A percentile compares a stretch with the other conserved stretches of the same genome.
Evolutionary conservation across 306 rosid species (phyloP).

Genomic region (Vigna hirtella): DNA sequence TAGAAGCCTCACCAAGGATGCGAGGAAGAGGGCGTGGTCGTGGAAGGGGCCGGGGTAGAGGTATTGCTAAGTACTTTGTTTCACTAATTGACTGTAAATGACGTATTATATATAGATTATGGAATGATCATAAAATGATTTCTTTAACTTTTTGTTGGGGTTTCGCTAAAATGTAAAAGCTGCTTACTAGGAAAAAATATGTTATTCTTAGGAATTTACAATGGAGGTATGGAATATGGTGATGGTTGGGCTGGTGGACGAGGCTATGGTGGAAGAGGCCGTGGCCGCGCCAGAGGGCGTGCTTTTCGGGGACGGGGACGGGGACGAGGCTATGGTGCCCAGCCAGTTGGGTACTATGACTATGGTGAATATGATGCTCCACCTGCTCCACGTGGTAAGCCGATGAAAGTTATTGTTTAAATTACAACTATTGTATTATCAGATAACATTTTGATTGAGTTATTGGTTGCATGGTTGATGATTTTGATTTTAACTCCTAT

Average conservation of each 20-base stretch:
- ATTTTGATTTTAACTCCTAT: conserved; percentile 4
- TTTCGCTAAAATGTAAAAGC: conserved; percentile 7
- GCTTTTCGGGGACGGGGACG: conserved; percentile 64
- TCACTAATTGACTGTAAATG: conserved; percentile 12
- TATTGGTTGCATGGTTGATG: background rate
- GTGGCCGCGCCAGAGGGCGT: conserved; percentile 74
- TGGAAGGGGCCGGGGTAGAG: conserved; percentile 83
- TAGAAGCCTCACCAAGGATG: conserved; percentile 75
- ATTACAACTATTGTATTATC: conserved; percentile 2
- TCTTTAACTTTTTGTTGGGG: background rate
- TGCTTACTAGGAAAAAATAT: conserved; percentile 5
- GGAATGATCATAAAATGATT: background rate
- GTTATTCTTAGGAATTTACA: conserved; percentile 61
- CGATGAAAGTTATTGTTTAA: background rate
- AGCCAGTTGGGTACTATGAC: conserved; percentile 64
- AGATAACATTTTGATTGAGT: background rate
- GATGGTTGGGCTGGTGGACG: conserved; percentile 83
- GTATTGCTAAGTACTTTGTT: conserved; percentile 46
- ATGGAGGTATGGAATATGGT: conserved; percentile 74
- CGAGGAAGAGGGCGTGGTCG: conserved; percentile 78
- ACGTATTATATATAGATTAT: background rate
- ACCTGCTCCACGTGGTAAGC: conserved; percentile 72
- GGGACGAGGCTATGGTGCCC: conserved; percentile 70
- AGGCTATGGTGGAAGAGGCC: conserved; percentile 78
- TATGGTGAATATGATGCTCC: conserved; percentile 71